These are phyloP conservation scores for Isoetes taiwanensis DNA, from an alignment of 75 land plant species.

Conservation along the genomic window DNA sequence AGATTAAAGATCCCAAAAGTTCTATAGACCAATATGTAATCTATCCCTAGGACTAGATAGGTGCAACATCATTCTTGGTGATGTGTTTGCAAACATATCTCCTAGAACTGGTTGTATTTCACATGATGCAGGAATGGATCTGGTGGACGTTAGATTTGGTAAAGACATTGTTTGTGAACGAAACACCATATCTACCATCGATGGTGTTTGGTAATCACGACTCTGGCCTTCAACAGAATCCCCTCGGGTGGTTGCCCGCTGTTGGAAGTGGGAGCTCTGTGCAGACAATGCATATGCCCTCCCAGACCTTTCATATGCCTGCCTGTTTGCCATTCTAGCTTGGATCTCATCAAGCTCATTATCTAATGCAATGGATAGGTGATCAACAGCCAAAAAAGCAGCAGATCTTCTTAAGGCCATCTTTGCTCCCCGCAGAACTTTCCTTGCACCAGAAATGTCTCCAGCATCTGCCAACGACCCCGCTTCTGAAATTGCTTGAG, in stretches of 20 bases:
- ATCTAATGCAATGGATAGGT: slow-evolving; percentile 15
- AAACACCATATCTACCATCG: slow-evolving; percentile 76
- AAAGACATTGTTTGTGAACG: slow-evolving; percentile 41
- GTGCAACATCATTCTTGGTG: too few species aligned
- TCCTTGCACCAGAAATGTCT: slow-evolving; percentile 35
- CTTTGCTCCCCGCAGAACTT: slow-evolving; percentile 39
- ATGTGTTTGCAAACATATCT: too few species aligned
- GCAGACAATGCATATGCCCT: slow-evolving; percentile 14
- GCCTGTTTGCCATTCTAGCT: slow-evolving; percentile 8
- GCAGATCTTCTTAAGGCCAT: slow-evolving; percentile 21
- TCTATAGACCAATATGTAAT: too few species aligned
- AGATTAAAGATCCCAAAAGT: too few species aligned
- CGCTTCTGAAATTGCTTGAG: slow-evolving; percentile 58
- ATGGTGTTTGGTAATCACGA: slow-evolving; percentile 61
- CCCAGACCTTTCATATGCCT: slow-evolving; percentile 7
- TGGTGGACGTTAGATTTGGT: slow-evolving; percentile 12
- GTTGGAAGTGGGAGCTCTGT: slow-evolving; percentile 21
- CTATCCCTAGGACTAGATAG: too few species aligned
- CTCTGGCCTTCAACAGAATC: slow-evolving; percentile 16
- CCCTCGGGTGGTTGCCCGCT: slow-evolving; percentile 11
- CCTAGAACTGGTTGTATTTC: too few species aligned
- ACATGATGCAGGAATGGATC: too few species aligned
- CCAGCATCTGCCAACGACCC: slow-evolving; percentile 33
- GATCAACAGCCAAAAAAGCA: slow-evolving; percentile 14
- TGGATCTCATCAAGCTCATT: slow-evolving; percentile 23